Percentiles rank a stretch among this genome's conserved stretches.
These are phyloP conservation scores for Xylariales sp. DNA, from an alignment of 2,329 filamentous ascomycete genomes.

Conservation along the genomic window DNA sequence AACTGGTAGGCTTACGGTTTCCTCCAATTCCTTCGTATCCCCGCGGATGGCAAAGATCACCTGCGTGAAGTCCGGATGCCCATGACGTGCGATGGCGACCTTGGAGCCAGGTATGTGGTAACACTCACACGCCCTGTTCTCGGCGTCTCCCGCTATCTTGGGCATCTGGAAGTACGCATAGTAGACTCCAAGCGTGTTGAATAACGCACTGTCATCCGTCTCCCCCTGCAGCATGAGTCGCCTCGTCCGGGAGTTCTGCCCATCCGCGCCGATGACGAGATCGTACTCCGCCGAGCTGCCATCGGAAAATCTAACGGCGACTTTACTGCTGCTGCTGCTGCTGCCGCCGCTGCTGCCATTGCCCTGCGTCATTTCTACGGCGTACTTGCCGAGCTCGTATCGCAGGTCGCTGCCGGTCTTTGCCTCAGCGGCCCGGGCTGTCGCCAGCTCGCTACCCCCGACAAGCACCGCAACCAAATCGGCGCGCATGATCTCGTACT, in stretches of 20 bases:
- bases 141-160: slow-evolving; percentile 20
- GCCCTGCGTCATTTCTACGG: slow-evolving; percentile 23
- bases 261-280: slow-evolving; percentile 52
- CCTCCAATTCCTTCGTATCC: slow-evolving; percentile 5
- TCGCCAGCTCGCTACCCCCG: slow-evolving; percentile 27
- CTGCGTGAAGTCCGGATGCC: slow-evolving; percentile 26
- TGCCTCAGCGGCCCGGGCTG: slow-evolving; percentile 11
- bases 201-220: slow-evolving; percentile 19
- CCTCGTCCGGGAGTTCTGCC: slow-evolving; percentile 44
- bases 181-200: slow-evolving; percentile 25
- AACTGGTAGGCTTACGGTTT: slow-evolving; percentile 9
- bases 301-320: slow-evolving; percentile 36
- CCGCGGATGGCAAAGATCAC: slow-evolving; percentile 27
- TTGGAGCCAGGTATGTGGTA: too few relatives aligned
- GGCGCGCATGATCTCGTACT: slow-evolving; percentile 57
- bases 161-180: slow-evolving; percentile 36
- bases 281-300: slow-evolving; percentile 39
- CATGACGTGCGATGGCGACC: slow-evolving; percentile 34
- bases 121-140: too few relatives aligned
- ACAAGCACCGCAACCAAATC: slow-evolving; percentile 49
- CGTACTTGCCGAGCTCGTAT: slow-evolving; percentile 26
- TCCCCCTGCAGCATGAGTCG: slow-evolving; percentile 27
- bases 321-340: too few relatives aligned
- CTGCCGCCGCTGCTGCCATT: too few relatives aligned
- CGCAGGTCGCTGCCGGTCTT: slow-evolving; percentile 18